Conservation (phyloP, 1,284 basidiomycete genomes). For the Marasmius tenuissimus region DNA sequence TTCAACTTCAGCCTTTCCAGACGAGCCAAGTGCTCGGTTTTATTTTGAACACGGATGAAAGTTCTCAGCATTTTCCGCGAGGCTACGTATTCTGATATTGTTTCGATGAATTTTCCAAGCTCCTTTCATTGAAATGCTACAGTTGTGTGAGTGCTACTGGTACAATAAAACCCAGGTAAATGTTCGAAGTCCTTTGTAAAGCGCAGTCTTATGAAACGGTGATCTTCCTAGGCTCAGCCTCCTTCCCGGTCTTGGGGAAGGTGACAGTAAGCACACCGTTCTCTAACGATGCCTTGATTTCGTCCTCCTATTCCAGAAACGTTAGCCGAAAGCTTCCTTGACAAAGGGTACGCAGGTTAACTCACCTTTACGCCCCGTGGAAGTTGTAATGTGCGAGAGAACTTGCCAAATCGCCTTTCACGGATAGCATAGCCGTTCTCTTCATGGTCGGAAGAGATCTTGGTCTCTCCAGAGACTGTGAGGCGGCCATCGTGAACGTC, state of each 20-base stretch:
- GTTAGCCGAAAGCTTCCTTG: neutral
- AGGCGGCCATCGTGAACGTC: conserved; percentile 14
- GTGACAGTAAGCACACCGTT: neutral
- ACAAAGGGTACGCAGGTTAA: neutral
- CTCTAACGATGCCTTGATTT: neutral
- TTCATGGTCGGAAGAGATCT: conserved; percentile 10
- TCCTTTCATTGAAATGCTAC: too few relatives aligned
- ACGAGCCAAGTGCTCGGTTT: too few relatives aligned
- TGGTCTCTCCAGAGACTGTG: conserved; percentile 14
- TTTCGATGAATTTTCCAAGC: too few relatives aligned
- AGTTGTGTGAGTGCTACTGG: too few relatives aligned
- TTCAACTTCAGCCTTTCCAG: too few relatives aligned
- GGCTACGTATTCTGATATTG: too few relatives aligned
- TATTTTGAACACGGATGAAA: too few relatives aligned
- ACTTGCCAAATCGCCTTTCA: conserved; percentile 16
- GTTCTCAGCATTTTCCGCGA: too few relatives aligned
- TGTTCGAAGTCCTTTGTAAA: neutral
- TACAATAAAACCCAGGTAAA: too few relatives aligned
- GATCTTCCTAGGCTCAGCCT: neutral
- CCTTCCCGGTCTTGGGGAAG: neutral
- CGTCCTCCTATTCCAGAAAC: neutral
- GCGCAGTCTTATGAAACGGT: neutral
- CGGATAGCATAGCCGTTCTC: conserved; percentile 16
- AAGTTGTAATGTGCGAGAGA: conserved; percentile 15
- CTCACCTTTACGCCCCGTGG: conserved; percentile 16